These are phyloP conservation scores for Erythrophleum fordii DNA, from an alignment of 306 rosid species.

Conservation along the genomic window DNA sequence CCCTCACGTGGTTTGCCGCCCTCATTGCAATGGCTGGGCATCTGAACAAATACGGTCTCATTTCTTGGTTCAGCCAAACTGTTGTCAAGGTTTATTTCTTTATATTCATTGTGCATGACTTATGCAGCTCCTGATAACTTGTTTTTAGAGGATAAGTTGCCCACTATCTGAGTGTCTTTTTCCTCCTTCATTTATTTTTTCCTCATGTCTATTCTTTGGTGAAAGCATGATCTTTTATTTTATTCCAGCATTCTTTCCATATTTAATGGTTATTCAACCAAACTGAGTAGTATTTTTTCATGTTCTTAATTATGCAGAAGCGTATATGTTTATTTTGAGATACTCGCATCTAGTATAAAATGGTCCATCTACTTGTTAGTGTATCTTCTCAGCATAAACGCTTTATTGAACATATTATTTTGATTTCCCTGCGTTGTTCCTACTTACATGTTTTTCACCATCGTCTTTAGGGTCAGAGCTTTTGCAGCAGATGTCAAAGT, in stretches of 20 bases:
- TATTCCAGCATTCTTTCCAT: not conserved
- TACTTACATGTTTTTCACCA: not conserved
- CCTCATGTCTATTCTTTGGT: not conserved
- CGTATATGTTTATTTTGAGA: constrained; percentile 17
- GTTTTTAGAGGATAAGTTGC: not conserved
- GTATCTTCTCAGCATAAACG: constrained; percentile 14
- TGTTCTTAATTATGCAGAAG: not conserved
- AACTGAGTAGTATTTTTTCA: not conserved
- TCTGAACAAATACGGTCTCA: constrained; percentile 78
- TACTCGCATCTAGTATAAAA: not conserved
- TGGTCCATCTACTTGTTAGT: constrained; percentile 3
- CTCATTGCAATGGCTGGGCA: constrained; percentile 99
- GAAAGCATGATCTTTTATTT: not conserved
- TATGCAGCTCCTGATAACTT: not conserved
- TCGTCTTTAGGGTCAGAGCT: too few relatives aligned
- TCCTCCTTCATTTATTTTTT: not conserved
- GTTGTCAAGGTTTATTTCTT: constrained; percentile 67
- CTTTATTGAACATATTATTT: constrained; percentile 15
- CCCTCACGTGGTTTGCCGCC: constrained; percentile 98
- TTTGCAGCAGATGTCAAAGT: not conserved
- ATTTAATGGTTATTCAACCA: not conserved
- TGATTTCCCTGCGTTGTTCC: constrained; percentile 21
- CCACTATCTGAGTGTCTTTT: not conserved
- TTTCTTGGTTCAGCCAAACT: constrained; percentile 74
- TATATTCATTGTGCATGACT: constrained; percentile 1